Evolutionary conservation across 2,329 filamentous ascomycete genomes (phyloP).

Genomic region (Domatiomyces globalis): DNA sequence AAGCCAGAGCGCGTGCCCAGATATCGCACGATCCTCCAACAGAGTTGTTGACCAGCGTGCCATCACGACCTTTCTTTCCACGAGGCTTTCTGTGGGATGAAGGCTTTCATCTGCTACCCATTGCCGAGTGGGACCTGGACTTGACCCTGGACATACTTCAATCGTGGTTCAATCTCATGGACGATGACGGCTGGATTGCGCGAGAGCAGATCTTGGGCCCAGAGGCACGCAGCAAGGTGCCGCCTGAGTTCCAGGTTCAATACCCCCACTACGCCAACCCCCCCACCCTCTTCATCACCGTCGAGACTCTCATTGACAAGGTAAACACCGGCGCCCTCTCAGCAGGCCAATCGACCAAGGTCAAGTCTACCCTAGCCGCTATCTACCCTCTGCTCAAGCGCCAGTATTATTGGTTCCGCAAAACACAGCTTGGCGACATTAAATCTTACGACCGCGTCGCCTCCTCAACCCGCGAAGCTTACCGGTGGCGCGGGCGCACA

Average conservation of each 20-base stretch:
- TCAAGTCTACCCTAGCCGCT: slow-evolving; percentile 39
- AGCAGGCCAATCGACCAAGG: slow-evolving; percentile 17
- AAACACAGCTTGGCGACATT: slow-evolving; percentile 78
- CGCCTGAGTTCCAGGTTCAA: slow-evolving; percentile 80
- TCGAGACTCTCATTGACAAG: slow-evolving; percentile 72
- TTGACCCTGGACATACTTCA: slow-evolving; percentile 73
- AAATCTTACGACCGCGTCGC: slow-evolving; percentile 82
- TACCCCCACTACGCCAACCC: slow-evolving; percentile 98
- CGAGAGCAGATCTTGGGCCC: slow-evolving; percentile 86
- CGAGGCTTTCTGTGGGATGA: slow-evolving; percentile 97
- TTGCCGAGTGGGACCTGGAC: slow-evolving; percentile 89
- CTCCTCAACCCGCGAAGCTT: slow-evolving; percentile 79
- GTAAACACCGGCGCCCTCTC: slow-evolving; percentile 36
- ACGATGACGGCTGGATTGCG: slow-evolving; percentile 93
- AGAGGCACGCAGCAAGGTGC: slow-evolving; percentile 91
- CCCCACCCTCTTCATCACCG: slow-evolving; percentile 79
- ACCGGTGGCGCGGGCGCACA: slow-evolving; percentile 86
- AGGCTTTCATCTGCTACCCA: slow-evolving; percentile 82
- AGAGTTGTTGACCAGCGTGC: slow-evolving; percentile 81
- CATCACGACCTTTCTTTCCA: slow-evolving; percentile 90
- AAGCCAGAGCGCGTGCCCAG: slow-evolving; percentile 54
- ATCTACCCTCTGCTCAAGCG: slow-evolving; percentile 77
- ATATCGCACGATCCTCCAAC: slow-evolving; percentile 66
- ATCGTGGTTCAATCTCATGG: slow-evolving; percentile 93
- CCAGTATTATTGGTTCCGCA: slow-evolving; percentile 90